These are phyloP conservation scores for Silene conica DNA, from an alignment of 148 eudicot genomes.

Conservation along the genomic window DNA sequence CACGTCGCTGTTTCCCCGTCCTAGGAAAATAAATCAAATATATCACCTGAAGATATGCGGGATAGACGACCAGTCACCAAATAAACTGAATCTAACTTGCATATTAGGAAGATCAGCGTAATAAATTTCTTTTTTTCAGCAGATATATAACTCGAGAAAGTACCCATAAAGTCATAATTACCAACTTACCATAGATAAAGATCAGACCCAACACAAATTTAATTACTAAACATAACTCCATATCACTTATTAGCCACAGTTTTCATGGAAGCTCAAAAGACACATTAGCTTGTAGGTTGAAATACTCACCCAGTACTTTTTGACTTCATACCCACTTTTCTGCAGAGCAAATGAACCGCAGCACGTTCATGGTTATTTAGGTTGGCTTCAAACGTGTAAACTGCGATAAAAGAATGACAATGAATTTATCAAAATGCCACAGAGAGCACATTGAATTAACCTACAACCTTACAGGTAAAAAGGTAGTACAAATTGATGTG, in stretches of 20 bases:
- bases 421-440: conserved; percentile 6
- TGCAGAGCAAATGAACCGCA: conserved; percentile 47
- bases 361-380: conserved; percentile 61
- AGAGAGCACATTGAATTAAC: neutral
- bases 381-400: conserved; percentile 50
- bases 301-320: conserved; percentile 76
- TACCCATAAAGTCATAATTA: neutral
- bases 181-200: neutral
- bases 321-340: conserved; percentile 63
- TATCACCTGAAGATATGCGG: neutral
- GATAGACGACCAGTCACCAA: neutral
- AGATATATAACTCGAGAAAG: neutral
- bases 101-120: neutral
- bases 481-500: too few species aligned
- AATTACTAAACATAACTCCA: neutral
- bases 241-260: neutral
- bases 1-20: conserved; percentile 46
- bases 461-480: too few species aligned
- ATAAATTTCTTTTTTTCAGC: neutral
- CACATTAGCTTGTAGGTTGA: neutral
- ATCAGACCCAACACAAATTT: neutral
- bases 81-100: conserved; percentile 5
- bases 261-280: neutral
- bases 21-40: conserved; percentile 30
- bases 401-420: conserved; percentile 37